A percentile compares a stretch with the other conserved stretches of the same genome.
Conservation (phyloP, 2,329 filamentous ascomycete species). For the Colletotrichum agaves region DNA sequence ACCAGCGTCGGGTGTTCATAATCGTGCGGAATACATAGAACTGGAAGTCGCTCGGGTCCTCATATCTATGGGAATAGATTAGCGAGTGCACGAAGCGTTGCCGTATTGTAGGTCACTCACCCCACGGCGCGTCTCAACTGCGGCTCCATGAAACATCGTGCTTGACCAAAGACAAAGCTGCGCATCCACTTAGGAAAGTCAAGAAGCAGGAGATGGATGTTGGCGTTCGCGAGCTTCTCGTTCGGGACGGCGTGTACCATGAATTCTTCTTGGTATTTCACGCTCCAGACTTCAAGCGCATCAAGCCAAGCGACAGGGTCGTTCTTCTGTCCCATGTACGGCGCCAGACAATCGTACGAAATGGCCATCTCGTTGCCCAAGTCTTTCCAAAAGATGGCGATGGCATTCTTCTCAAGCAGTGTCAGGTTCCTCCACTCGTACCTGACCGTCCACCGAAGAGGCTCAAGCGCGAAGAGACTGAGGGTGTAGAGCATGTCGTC, state of each 20-base stretch:
- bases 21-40: slow-evolving; percentile 36
- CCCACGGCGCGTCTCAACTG: slow-evolving; percentile 21
- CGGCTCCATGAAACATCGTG: slow-evolving; percentile 23
- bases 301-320: slow-evolving; percentile 65
- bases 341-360: slow-evolving; percentile 54
- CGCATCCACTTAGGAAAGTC: slow-evolving; percentile 15
- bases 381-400: slow-evolving; percentile 68
- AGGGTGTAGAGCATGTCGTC: slow-evolving; percentile 75
- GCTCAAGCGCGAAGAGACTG: slow-evolving; percentile 66
- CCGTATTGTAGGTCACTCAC: background rate
- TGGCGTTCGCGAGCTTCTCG: slow-evolving; percentile 22
- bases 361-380: slow-evolving; percentile 67
- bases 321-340: slow-evolving; percentile 51
- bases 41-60: slow-evolving; percentile 10
- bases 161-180: slow-evolving; percentile 12
- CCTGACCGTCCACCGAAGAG: slow-evolving; percentile 60
- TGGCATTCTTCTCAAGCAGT: slow-evolving; percentile 64
- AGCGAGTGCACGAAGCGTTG: background rate
- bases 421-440: slow-evolving; percentile 69
- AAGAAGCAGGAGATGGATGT: slow-evolving; percentile 3
- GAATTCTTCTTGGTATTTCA: slow-evolving; percentile 57
- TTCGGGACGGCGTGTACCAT: slow-evolving; percentile 53
- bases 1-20: slow-evolving; percentile 55
- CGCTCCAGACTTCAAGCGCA: slow-evolving; percentile 60
- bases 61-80: background rate